Base-by-base conservation (phyloP, 2,329 filamentous ascomycete genomes). In the Penicillium sp. region DNA sequence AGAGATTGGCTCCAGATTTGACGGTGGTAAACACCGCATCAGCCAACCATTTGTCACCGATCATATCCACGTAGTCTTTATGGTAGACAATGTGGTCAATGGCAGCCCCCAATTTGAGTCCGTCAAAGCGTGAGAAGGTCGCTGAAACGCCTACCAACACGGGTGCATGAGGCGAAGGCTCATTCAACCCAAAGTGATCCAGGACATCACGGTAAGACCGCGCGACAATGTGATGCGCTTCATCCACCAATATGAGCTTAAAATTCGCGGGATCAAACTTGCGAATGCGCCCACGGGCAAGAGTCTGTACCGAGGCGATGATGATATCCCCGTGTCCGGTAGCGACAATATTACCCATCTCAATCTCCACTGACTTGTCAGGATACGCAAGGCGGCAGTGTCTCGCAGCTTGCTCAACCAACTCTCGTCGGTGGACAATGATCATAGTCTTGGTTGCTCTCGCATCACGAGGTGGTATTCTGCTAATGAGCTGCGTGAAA, bases 31-130 rank as follows among this genome's bases (percentile, higher is more conserved):
- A 97, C 3, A 93, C 78, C n/a, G 96, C 90, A 69, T 94, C 85
- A 0, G 92, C 88, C 11, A 99, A 82, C 92, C 92, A 97, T 37
- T 94, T 92, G 53, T 95, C 91, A 29, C 87, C 87, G 56, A 97
- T 90, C 87, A 90, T 89, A 59, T 90, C 87, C 26, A 89, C 79
- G 59, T 89, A 91, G 66, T 90, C 87, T 62, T 92, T 94, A 72
- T 97, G 93, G 66, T 96, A 97, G 44, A 97, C 93, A 57, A 97
- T 96, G 67, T 96, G 89, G 65, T 97, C 93, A 64, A 97, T 94
- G 28, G 89, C 92, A 11, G 87, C 81, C 1, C 92, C 92, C 1
- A 97, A 80, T 55, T 84, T 86, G 28, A 96, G 77, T 0, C 93
- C 93, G 68, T 97, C 93, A 55, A 91, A 91, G 44, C 93, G 76